These are phyloP conservation scores for Monosporascus sp. DNA, from an alignment of 2,329 filamentous ascomycete genomes.

Conservation along the genomic window DNA sequence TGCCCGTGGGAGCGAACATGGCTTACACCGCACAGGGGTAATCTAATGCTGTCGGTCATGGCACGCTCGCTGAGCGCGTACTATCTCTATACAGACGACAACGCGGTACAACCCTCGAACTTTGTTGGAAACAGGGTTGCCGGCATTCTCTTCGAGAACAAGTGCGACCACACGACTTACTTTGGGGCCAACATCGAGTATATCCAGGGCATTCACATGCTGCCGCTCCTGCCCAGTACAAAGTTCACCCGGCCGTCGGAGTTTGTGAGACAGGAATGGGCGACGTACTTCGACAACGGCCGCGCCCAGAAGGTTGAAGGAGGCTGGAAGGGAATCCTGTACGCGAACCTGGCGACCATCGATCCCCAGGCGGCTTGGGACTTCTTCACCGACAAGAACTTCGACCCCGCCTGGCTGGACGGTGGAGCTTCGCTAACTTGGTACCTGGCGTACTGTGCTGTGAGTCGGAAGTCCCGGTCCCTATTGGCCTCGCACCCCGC, in stretches of 20 bases:
- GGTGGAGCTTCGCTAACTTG: slow-evolving; percentile 79
- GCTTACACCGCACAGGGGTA: slow-evolving; percentile 45
- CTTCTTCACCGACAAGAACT: slow-evolving; percentile 65
- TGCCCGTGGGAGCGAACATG: slow-evolving; percentile 1
- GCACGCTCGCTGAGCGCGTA: slow-evolving; percentile 69
- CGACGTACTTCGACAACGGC: slow-evolving; percentile 65
- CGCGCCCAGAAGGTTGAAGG: slow-evolving; percentile 60
- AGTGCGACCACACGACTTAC: slow-evolving; percentile 87
- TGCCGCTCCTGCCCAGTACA: slow-evolving; percentile 58
- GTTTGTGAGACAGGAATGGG: slow-evolving; percentile 82
- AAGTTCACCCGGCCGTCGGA: slow-evolving; percentile 57
- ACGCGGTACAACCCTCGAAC: slow-evolving; percentile 63
- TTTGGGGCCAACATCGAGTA: slow-evolving; percentile 71
- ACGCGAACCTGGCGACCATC: slow-evolving; percentile 73
- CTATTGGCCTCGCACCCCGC: neutral
- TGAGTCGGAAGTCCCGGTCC: slow-evolving; percentile 32
- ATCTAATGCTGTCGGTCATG: slow-evolving; percentile 77
- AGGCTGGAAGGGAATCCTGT: slow-evolving; percentile 83
- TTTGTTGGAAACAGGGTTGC: slow-evolving; percentile 75
- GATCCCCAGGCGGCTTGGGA: slow-evolving; percentile 64
- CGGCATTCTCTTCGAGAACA: slow-evolving; percentile 84
- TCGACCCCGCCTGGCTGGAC: slow-evolving; percentile 67
- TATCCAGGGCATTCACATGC: slow-evolving; percentile 69
- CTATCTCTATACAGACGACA: slow-evolving; percentile 71
- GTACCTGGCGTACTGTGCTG: slow-evolving; percentile 76